phyloP scores from a whole-genome alignment of 73 alveolate species.

The Strombidium stylifer region DNA sequence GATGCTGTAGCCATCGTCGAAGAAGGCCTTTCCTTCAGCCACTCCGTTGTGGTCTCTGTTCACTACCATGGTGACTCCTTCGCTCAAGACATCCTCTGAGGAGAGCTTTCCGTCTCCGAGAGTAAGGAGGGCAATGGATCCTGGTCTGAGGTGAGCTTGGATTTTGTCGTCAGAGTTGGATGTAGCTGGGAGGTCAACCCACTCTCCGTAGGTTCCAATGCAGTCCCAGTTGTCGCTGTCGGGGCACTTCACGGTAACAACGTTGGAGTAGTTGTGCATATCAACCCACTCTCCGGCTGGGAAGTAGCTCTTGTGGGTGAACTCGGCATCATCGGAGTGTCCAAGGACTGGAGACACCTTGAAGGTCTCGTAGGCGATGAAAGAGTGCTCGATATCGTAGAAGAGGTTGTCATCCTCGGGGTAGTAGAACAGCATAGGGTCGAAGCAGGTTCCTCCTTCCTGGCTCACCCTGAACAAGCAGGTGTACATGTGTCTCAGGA shows the following conservation, averaged over 20 bases:
- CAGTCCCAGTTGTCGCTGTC: too few species aligned
- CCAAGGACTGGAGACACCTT: constrained; percentile 50
- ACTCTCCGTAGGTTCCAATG: constrained; percentile 7
- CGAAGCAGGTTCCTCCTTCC: constrained; percentile 77
- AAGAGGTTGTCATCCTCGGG: constrained; percentile 60
- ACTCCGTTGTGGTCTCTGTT: constrained; percentile 64
- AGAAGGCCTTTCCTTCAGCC: constrained; percentile 64
- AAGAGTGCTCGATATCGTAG: constrained; percentile 25
- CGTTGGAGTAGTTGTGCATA: constrained; percentile 4
- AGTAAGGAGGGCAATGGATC: constrained; percentile 61
- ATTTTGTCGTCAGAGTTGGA: constrained; percentile 38
- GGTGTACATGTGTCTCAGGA: constrained; percentile 75
- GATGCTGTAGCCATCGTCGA: constrained; percentile 42
- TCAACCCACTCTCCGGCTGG: constrained; percentile 56
- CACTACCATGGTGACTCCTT: constrained; percentile 50
- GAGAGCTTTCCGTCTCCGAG: too few species aligned
- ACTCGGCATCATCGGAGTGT: neutral
- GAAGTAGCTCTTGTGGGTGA: constrained; percentile 36
- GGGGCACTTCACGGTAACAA: too few species aligned
- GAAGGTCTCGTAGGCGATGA: constrained; percentile 44
- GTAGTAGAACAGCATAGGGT: constrained; percentile 88
- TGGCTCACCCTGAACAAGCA: constrained; percentile 59
- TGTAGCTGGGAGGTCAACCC: neutral
- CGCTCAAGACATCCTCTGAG: constrained; percentile 48
- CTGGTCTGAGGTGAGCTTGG: constrained; percentile 71